Base-by-base conservation (phyloP, 345 rosid genomes). In the Ceriops tagal region DNA sequence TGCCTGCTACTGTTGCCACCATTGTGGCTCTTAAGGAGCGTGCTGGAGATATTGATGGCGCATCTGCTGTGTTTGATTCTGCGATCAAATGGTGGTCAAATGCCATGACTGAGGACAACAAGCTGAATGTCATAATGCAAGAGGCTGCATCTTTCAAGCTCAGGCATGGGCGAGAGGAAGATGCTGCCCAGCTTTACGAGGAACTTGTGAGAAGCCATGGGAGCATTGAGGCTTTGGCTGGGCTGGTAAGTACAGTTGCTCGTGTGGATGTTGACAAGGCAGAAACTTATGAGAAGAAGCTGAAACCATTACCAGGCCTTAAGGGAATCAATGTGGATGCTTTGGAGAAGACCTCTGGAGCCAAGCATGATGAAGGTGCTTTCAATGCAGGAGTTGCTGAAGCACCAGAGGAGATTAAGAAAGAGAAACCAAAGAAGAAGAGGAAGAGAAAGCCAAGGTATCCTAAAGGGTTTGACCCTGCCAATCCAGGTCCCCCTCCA, bases 371-470 rank as follows among this genome's bases (percentile, higher is more conserved):
- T 22, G 97, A 87, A 68, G 86, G 81, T n/a, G 73, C 83, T 77
- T 57, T 77, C 67, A 74, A 39, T 49, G 66, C 52, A 20, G 78
- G 58, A 57, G 79, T 73, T 26, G 57, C 72, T 32, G 83, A 69
- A 34, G 70, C 73, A 49, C 78, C 75, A 1, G 95, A 87, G 72
- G 97, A 87, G 59, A 81, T 74, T 70, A 91, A 89, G 84, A 85
- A 77, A 61, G 97, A 88, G 79, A 95, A 89, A 81, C 66, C 82
- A 8, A 93, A 93, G 89, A 93, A 84, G 70, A 93, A 93, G 92
- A 89, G 98, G 75, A 93, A 93, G 88, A 87, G 97, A 82, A 93
- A 93, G 81, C 98, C 98, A 28, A 93, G 82, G 84, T 95, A 92
- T 65, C 99, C 97, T 5, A 92, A 88, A 83, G 98, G 98, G n/a